Percentiles rank a stretch among this genome's conserved stretches.
Conservation (phyloP, 2,329 filamentous ascomycete species). For the Paecilomyces niveus region DNA sequence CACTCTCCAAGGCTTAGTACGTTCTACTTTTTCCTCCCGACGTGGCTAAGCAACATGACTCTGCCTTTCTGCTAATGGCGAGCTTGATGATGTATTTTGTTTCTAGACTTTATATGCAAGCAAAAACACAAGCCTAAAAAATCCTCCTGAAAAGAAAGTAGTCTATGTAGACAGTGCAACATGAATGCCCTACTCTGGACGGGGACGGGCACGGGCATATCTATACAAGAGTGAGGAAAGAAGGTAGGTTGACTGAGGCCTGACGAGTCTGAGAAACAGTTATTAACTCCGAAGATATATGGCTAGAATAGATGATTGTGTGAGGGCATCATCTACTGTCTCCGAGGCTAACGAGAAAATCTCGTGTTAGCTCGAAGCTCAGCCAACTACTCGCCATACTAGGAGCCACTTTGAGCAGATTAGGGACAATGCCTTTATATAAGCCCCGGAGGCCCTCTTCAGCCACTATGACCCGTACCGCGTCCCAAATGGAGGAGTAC, state of each 20-base stretch:
- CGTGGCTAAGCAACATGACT: neutral
- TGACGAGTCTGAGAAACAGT: neutral
- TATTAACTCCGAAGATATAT: neutral
- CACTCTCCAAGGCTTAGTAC: neutral
- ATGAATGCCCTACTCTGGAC: neutral
- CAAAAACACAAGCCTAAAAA: neutral
- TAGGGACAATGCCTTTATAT: slow-evolving; percentile 94
- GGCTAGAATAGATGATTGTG: neutral
- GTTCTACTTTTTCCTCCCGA: neutral
- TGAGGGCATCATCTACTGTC: slow-evolving; percentile 15
- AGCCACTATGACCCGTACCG: slow-evolving; percentile 69
- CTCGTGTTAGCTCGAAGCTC: slow-evolving; percentile 88
- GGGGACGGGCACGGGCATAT: neutral
- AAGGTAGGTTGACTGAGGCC: neutral
- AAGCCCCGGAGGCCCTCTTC: slow-evolving; percentile 80
- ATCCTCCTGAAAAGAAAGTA: neutral
- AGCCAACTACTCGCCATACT: slow-evolving; percentile 99
- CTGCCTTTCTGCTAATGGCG: neutral
- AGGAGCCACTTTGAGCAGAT: slow-evolving; percentile 91
- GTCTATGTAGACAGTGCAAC: neutral
- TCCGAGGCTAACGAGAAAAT: slow-evolving; percentile 63
- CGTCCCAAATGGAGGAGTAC: slow-evolving; percentile 81
- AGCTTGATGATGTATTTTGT: neutral
- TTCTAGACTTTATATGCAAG: neutral
- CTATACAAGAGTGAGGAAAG: neutral